Conservation (phyloP, 208 protist genomes). For the Crithidia expoeki region DNA sequence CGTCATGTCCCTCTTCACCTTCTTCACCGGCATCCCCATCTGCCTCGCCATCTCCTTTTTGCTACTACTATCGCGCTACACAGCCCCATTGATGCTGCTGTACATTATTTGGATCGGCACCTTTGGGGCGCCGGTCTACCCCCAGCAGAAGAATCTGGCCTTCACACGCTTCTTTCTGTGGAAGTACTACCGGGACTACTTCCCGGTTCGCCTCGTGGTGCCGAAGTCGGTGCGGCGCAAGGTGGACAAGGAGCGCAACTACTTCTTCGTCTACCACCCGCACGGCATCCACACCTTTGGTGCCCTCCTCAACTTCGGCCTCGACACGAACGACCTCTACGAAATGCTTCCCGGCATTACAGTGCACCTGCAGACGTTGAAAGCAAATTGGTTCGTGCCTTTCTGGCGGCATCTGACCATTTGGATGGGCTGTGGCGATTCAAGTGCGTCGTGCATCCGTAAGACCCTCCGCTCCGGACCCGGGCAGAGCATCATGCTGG, state of each 20-base stretch:
- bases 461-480: slow-evolving; percentile 70
- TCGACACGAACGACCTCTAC: slow-evolving; percentile 48
- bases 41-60: slow-evolving; percentile 38
- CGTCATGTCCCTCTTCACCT: slow-evolving; percentile 51
- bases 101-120: slow-evolving; percentile 82
- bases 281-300: slow-evolving; percentile 92
- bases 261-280: slow-evolving; percentile 91
- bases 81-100: slow-evolving; percentile 53
- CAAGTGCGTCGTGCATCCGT: slow-evolving; percentile 71
- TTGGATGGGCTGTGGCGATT: slow-evolving; percentile 76
- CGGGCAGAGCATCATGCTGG: slow-evolving; percentile 82
- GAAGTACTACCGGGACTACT: slow-evolving; percentile 82
- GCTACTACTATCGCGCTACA: slow-evolving; percentile 54
- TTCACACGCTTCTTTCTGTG: slow-evolving; percentile 51
- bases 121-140: slow-evolving; percentile 48
- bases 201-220: slow-evolving; percentile 79
- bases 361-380: slow-evolving; percentile 82
- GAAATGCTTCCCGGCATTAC: slow-evolving; percentile 67
- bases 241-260: slow-evolving; percentile 68
- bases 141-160: slow-evolving; percentile 29
- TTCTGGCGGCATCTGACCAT: slow-evolving; percentile 83
- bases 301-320: slow-evolving; percentile 73
- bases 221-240: slow-evolving; percentile 39
- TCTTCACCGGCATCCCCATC: slow-evolving; percentile 77
- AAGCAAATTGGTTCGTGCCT: slow-evolving; percentile 87